Evolutionary conservation across 495 filamentous ascomycete genomes (phyloP), one percentile per base, ranked within the genome.

Genomic region (Aspergillus mulundensis): DNA sequence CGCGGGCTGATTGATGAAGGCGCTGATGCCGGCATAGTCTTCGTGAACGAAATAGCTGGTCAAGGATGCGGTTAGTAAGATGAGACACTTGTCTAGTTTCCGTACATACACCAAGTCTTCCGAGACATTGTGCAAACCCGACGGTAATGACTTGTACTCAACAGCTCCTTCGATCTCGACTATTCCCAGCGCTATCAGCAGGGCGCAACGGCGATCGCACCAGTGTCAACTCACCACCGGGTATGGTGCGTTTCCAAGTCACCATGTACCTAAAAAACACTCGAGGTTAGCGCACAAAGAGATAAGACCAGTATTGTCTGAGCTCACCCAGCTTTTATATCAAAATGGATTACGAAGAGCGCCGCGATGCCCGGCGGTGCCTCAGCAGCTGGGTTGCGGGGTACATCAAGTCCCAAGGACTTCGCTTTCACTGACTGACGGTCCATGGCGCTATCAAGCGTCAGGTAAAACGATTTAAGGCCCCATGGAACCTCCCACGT

Each of bases 111-210:
- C 87, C 14, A 97, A 75, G 69, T 98, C 94, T 50, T 90, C 84
- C 43, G 85, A 76, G 10, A 97, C 89, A 55, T 89, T 89, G 74
- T 98, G 94, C 42, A 97, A 71, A 36, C 94, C 94, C 0, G 92
- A 96, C 1, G 94, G 94, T 40, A 98, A 79, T 50, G 84, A 92
- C 71, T 96, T 96, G 81, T 88, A 98, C 68, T 98, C 94, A 50
- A 97, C 91, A 41, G 85, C 84, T 38, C 90, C 90, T 66, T 95
- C 90, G 43, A 98, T 81, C 57, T 90, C 82, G 48, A 96, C 85
- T 87, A 52, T 58, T 61, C 39, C 50, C 54, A 47, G 54, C 24
- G 39, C 7, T 14, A 11, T 50, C 28, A 54, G 25, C 7, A 25
- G 21, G 16, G 21, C 15, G 28, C 23, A 56, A 20, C 23, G 7